phyloP scores from a whole-genome alignment of 2,329 filamentous ascomycete genomes.

The Chalara sp. region DNA sequence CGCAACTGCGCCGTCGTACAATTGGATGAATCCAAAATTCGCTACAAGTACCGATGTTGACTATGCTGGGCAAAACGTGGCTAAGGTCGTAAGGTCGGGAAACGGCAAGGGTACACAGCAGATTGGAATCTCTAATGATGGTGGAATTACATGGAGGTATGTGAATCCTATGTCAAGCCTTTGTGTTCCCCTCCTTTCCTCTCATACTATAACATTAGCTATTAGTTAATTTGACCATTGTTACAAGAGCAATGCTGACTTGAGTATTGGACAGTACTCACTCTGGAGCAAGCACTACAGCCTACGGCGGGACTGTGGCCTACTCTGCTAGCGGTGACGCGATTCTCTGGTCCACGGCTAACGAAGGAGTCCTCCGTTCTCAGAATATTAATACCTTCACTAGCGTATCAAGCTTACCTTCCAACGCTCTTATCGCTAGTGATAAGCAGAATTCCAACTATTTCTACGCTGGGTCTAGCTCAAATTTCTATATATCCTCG shows the following conservation, averaged over 20 bases:
- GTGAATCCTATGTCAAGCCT: background rate
- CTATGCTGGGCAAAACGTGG: slow-evolving; percentile 17
- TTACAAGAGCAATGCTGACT: background rate
- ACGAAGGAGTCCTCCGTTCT: slow-evolving; percentile 7
- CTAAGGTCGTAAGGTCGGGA: slow-evolving; percentile 12
- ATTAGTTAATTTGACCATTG: too few relatives aligned
- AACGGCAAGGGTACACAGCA: slow-evolving; percentile 7
- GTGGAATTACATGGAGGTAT: slow-evolving; percentile 9
- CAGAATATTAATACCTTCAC: slow-evolving; percentile 31
- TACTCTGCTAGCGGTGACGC: slow-evolving; percentile 13
- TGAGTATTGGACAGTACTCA: background rate
- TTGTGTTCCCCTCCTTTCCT: background rate
- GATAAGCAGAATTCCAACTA: slow-evolving; percentile 34
- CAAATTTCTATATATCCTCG: slow-evolving; percentile 41
- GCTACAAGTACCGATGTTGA: slow-evolving; percentile 18
- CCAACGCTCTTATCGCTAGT: slow-evolving; percentile 41
- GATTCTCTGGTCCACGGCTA: slow-evolving; percentile 8
- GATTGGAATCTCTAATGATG: slow-evolving; percentile 12
- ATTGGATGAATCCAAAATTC: slow-evolving; percentile 10
- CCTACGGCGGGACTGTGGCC: slow-evolving; percentile 10
- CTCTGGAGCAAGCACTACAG: slow-evolving; percentile 2
- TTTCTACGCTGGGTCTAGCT: slow-evolving; percentile 13
- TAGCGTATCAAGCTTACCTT: slow-evolving; percentile 35
- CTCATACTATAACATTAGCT: too few relatives aligned
- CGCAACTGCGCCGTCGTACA: slow-evolving; percentile 1